A percentile compares a stretch with the other conserved stretches of the same genome.
Conservation (phyloP, 345 rosid species). For the Abelmoschus esculentus region DNA sequence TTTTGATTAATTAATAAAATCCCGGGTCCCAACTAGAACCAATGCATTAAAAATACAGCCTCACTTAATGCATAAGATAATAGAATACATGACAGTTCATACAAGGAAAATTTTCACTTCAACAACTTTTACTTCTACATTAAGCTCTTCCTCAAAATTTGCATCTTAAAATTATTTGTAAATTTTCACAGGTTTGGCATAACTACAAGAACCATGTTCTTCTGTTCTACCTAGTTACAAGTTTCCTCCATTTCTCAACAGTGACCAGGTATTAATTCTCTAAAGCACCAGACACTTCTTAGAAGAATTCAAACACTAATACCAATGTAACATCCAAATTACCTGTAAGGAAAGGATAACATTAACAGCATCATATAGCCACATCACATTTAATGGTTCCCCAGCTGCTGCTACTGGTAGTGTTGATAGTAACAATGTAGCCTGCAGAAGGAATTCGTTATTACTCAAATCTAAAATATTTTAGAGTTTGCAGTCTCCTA, state of each 20-base stretch:
- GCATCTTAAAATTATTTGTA: neutral
- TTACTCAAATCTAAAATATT: constrained; percentile 3
- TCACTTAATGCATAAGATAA: neutral
- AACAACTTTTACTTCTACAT: neutral
- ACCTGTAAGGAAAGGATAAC: constrained; percentile 70
- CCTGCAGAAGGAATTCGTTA: constrained; percentile 27
- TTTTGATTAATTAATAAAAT: neutral
- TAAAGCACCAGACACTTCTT: neutral
- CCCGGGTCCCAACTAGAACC: neutral
- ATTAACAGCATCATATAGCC: constrained; percentile 62
- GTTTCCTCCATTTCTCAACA: neutral
- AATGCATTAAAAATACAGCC: neutral
- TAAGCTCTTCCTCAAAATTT: neutral
- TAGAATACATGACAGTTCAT: neutral
- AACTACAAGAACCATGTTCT: neutral
- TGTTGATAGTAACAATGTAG: constrained; percentile 40
- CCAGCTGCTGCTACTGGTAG: constrained; percentile 44
- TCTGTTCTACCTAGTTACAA: neutral
- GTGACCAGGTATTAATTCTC: neutral
- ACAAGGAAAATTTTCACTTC: neutral
- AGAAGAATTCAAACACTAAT: neutral
- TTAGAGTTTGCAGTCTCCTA: neutral
- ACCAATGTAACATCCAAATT: constrained; percentile 1
- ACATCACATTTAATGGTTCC: constrained; percentile 36
- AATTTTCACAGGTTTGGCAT: neutral